These are phyloP conservation scores for Spergularia marina DNA, from an alignment of 148 eudicot genomes.

Conservation along the genomic window DNA sequence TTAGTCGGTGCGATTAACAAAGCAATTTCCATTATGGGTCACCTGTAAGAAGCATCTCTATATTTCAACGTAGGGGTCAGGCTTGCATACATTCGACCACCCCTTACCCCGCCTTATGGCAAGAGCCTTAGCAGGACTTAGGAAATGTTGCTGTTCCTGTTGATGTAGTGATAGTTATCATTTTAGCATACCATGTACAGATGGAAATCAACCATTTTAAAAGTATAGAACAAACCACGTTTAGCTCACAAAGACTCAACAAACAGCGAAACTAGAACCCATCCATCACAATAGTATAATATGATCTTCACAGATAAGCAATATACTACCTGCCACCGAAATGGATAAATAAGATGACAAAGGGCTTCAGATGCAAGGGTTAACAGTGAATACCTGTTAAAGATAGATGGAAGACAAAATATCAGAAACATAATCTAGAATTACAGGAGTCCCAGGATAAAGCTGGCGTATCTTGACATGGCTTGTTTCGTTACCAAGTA, in stretches of 20 bases:
- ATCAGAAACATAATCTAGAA: background rate
- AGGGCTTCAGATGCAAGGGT: constrained; percentile 95
- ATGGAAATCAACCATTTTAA: background rate
- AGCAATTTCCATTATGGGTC: no score
- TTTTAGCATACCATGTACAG: background rate
- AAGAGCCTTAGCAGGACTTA: no score
- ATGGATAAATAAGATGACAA: constrained; percentile 95
- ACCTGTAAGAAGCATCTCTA: no score
- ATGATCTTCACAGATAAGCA: background rate
- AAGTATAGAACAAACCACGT: background rate
- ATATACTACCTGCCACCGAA: constrained; percentile 89
- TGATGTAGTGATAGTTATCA: background rate
- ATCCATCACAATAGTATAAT: background rate
- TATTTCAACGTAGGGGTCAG: no score
- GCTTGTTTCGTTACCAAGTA: background rate
- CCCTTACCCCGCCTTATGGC: no score
- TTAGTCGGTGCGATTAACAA: no score
- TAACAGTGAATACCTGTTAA: constrained; percentile 80
- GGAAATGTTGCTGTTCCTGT: no score
- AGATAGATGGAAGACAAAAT: background rate
- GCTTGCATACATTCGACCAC: no score
- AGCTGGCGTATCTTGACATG: background rate
- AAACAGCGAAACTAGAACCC: background rate
- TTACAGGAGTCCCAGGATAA: background rate
- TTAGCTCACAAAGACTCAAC: background rate